Evolutionary conservation across 2,329 filamentous ascomycete genomes (phyloP).

Genomic region (Xylariaceae sp.): DNA sequence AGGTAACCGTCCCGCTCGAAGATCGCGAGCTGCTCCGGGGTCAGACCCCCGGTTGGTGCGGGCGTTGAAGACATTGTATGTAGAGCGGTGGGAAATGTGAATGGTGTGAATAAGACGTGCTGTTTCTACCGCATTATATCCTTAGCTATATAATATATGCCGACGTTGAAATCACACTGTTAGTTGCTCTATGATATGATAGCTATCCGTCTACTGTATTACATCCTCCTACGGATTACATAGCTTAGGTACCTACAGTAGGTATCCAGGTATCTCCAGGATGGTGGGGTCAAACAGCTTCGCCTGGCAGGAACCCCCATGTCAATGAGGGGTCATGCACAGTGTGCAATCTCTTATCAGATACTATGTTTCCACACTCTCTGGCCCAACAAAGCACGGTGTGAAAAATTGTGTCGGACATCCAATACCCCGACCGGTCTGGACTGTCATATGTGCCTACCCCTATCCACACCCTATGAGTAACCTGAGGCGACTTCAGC

Average conservation of each 20-base stretch:
- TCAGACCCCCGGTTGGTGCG: slow-evolving; percentile 58
- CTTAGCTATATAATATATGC: not conserved
- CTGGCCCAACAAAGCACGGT: not conserved
- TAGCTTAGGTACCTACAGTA: no score
- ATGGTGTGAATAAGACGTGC: not conserved
- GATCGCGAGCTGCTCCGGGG: slow-evolving; percentile 67
- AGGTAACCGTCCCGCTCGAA: slow-evolving; percentile 90
- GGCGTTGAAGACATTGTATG: slow-evolving; percentile 17
- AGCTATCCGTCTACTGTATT: not conserved
- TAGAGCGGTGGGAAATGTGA: not conserved
- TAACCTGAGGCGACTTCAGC: no score
- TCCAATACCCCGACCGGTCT: not conserved
- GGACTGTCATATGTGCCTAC: no score
- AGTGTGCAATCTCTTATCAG: not conserved
- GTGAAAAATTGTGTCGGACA: not conserved
- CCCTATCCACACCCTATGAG: no score
- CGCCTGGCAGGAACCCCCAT: slow-evolving; percentile 14
- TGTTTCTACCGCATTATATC: not conserved
- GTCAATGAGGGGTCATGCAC: slow-evolving; percentile 19
- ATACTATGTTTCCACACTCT: no score
- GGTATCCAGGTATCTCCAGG: not conserved
- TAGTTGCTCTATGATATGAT: not conserved
- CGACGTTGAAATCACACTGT: no score
- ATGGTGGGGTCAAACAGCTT: slow-evolving; percentile 22
- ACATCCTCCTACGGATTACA: no score